A percentile compares a stretch with the other conserved stretches of the same genome.
Conservation (phyloP, 1,284 basidiomycete species). For the Cystobasidium sp. region DNA sequence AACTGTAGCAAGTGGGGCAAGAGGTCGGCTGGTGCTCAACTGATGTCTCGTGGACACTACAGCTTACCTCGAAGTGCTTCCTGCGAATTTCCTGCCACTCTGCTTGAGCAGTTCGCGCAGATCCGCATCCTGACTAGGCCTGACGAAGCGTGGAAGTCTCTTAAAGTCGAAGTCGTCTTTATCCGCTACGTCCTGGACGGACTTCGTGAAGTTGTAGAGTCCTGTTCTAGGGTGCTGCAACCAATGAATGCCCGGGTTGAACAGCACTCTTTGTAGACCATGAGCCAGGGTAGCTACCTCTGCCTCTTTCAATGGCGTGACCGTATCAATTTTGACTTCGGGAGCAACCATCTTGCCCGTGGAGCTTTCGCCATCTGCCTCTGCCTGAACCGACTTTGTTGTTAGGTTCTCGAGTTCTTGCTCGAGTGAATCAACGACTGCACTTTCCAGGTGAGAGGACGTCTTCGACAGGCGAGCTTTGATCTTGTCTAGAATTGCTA, state of each 20-base stretch:
- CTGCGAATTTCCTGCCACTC: slow-evolving; percentile 70
- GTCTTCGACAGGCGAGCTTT: background rate
- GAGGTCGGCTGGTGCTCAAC: slow-evolving; percentile 60
- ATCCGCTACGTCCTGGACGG: slow-evolving; percentile 64
- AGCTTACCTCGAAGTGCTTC: slow-evolving; percentile 90
- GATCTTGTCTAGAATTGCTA: background rate
- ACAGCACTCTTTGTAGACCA: slow-evolving; percentile 78
- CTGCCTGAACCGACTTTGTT: background rate
- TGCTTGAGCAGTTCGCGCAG: slow-evolving; percentile 68
- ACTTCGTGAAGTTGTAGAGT: slow-evolving; percentile 81
- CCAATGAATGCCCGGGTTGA: slow-evolving; percentile 92
- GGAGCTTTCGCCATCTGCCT: background rate
- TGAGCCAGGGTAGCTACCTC: slow-evolving; percentile 58
- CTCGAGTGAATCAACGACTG: background rate
- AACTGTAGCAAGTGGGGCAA: slow-evolving; percentile 5
- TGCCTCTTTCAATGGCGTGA: slow-evolving; percentile 11
- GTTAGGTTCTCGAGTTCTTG: background rate
- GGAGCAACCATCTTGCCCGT: background rate
- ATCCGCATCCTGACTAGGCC: slow-evolving; percentile 78
- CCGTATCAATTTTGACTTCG: slow-evolving; percentile 21
- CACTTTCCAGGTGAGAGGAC: background rate
- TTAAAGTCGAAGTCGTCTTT: slow-evolving; percentile 91
- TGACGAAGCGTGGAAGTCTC: slow-evolving; percentile 74
- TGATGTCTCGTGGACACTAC: background rate
- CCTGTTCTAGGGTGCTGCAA: slow-evolving; percentile 81